Evolutionary conservation across 73 alveolate genomes (phyloP).

Genomic region (Tetrahymena malaccensis): DNA sequence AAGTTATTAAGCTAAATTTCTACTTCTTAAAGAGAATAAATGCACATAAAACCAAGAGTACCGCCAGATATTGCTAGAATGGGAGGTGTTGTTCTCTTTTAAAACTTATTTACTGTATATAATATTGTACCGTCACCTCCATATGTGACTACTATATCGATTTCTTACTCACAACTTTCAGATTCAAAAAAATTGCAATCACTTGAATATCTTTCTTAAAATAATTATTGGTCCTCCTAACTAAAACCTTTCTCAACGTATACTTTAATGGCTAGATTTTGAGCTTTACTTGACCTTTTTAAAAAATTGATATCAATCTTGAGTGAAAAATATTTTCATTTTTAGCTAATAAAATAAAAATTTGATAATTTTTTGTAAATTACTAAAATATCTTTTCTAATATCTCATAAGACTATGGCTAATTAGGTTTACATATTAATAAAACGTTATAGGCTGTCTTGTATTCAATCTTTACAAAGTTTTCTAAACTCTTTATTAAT

Average conservation of each 20-base stretch:
- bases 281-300: not conserved
- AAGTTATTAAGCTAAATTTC: not conserved
- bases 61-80: conserved; percentile 25
- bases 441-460: not conserved
- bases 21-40: conserved; percentile 2
- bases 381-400: not conserved
- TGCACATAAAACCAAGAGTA: conserved; percentile 40
- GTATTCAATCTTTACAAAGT: not conserved
- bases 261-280: not conserved
- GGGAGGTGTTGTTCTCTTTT: conserved; percentile 21
- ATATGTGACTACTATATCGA: not conserved
- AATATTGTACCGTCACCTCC: conserved; percentile 42
- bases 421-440: not conserved
- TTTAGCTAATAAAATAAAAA: too few relatives aligned
- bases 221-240: not conserved
- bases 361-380: not conserved
- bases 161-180: not conserved
- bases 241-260: not conserved
- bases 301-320: not conserved
- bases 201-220: not conserved
- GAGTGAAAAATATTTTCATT: not conserved
- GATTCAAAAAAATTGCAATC: not conserved
- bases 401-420: not conserved
- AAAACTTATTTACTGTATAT: conserved; percentile 25
- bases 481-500: not conserved